Evolutionary conservation across 768 basidiomycete species (phyloP).

Genomic region (Boletus pseudo-olivaceus): DNA sequence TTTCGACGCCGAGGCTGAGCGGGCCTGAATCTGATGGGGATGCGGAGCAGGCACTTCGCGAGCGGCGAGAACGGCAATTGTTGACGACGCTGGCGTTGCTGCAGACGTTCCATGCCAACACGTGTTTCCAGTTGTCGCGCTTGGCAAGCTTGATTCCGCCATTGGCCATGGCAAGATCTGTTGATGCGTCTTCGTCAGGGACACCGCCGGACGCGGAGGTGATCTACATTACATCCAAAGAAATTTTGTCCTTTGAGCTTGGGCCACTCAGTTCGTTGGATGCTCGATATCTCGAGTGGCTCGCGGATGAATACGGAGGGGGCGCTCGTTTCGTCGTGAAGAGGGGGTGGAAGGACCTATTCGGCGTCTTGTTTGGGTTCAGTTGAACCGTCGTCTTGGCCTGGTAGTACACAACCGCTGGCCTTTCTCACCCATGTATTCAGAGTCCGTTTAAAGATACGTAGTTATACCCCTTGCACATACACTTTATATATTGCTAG

Average conservation of each 20-base stretch:
- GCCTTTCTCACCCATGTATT: background rate
- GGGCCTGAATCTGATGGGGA: slow-evolving; percentile 6
- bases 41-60: slow-evolving; percentile 9
- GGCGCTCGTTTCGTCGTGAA: slow-evolving; percentile 38
- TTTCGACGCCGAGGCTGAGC: slow-evolving; percentile 30
- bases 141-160: slow-evolving; percentile 29
- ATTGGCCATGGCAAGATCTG: background rate
- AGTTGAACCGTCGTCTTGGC: slow-evolving; percentile 19
- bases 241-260: slow-evolving; percentile 66
- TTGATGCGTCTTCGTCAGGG: background rate
- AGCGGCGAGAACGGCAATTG: slow-evolving; percentile 36
- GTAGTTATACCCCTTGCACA: background rate
- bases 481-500: too few species aligned
- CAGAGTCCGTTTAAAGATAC: background rate
- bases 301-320: slow-evolving; percentile 61
- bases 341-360: slow-evolving; percentile 46
- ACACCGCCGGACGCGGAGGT: slow-evolving; percentile 18
- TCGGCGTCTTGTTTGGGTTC: slow-evolving; percentile 43
- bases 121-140: slow-evolving; percentile 53
- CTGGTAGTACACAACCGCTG: too few species aligned
- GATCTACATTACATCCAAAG: slow-evolving; percentile 55
- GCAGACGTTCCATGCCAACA: slow-evolving; percentile 66
- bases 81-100: slow-evolving; percentile 56
- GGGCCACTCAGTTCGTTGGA: slow-evolving; percentile 71
- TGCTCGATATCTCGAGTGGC: slow-evolving; percentile 74